Base-by-base conservation (phyloP, 306 rosid genomes). In the Prunus mume region DNA sequence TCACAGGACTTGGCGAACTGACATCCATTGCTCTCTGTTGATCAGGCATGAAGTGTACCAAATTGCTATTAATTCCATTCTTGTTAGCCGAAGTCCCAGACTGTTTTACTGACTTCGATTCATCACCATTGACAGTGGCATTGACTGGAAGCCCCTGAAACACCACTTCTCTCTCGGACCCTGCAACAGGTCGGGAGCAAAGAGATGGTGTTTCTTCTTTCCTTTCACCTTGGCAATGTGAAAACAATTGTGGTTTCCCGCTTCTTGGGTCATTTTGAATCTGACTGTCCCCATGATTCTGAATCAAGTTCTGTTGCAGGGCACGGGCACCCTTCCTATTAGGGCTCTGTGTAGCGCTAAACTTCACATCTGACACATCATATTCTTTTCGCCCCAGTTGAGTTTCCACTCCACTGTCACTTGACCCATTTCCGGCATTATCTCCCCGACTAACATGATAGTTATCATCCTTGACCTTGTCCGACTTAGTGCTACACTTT, bases 321-420 rank as follows among this genome's bases (percentile, higher is more conserved):
- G 18, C 68, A 68, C 52, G 61, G n/a, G 18, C 68, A 68, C 68
- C 47, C 74, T 73, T 84, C 70, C 78, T 83, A 73, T 81, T 81
- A 66, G 76, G 76, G 54, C 58, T 61, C 68, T 62, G 71, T 76
- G 76, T 68, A 76, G 82, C 76, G 74, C 79, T 79, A 28, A 76
- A 69, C 80, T 84, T 87, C 74, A 63, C 65, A 69, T 73, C 79
- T 69, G 86, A 84, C 68, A 72, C 84, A 79, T 86, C 87, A 30
- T 69, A 12, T 56, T 79, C 84, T 64, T 84, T 81, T 50, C 49
- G 82, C 51, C 83, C 78, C 22, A 38, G 50, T 86, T 78, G 79
- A 72, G 71, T 57, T 79, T 81, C 80, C 82, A 74, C 77, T 68
- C 51, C 89, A 71, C 71, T 82, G 69, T 77, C 90, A 58, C 78